These are phyloP conservation scores for Rhizoctonia solani DNA, from an alignment of 1,284 basidiomycete genomes.

Conservation along the genomic window DNA sequence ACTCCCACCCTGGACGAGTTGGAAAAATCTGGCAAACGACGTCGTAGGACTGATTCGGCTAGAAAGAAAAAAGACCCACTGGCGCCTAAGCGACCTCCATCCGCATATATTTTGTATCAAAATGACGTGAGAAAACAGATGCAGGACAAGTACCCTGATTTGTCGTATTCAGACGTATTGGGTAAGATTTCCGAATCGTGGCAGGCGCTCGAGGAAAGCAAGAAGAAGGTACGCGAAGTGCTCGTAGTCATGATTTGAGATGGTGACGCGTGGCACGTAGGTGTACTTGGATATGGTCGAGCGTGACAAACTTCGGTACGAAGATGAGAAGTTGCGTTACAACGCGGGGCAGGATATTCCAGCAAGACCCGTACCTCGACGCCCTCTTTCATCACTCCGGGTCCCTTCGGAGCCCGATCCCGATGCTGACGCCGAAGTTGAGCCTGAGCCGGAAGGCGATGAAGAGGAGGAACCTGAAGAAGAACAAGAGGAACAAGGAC, in stretches of 20 bases:
- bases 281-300: constrained; percentile 45
- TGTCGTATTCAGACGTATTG: constrained; percentile 76
- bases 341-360: constrained; percentile 40
- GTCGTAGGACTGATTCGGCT: constrained; percentile 5
- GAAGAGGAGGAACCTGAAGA: constrained; percentile 35
- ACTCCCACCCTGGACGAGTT: not conserved
- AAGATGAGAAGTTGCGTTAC: constrained; percentile 47
- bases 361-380: constrained; percentile 9
- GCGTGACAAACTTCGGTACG: constrained; percentile 44
- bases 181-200: constrained; percentile 74
- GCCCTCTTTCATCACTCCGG: constrained; percentile 1
- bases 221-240: constrained; percentile 67
- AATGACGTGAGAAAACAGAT: constrained; percentile 83
- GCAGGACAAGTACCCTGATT: constrained; percentile 64
- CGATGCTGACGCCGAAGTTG: constrained; percentile 38
- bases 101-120: constrained; percentile 95
- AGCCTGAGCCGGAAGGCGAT: constrained; percentile 34
- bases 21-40: constrained; percentile 20
- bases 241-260: constrained; percentile 43
- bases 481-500: constrained; percentile 37
- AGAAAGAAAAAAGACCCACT: constrained; percentile 73
- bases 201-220: constrained; percentile 65
- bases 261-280: constrained; percentile 40
- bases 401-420: constrained; percentile 18
- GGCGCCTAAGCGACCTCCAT: constrained; percentile 91